These are phyloP conservation scores for Penicillium sp. DNA, from an alignment of 2,329 filamentous ascomycete genomes.

Conservation along the genomic window DNA sequence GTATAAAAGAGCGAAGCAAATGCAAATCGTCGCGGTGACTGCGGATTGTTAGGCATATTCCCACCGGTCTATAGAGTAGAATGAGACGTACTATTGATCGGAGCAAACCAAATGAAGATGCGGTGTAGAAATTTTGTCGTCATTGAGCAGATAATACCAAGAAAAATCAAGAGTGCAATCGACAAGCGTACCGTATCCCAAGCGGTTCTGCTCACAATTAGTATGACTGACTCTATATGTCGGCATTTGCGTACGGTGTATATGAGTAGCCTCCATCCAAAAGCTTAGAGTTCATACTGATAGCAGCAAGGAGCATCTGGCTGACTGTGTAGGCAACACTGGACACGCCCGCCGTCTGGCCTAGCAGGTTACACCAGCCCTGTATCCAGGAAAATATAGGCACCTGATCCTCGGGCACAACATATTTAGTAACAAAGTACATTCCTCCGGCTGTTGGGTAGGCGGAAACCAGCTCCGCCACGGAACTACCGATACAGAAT, in stretches of 20 bases:
- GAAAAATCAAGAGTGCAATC: constrained; percentile 59
- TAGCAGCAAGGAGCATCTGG: constrained; percentile 67
- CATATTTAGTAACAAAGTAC: constrained; percentile 71
- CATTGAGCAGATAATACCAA: constrained; percentile 66
- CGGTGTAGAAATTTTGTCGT: constrained; percentile 64
- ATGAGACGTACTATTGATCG: constrained; percentile 60
- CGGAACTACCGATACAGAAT: constrained; percentile 67
- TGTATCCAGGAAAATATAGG: constrained; percentile 69
- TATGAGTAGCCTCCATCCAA: constrained; percentile 58
- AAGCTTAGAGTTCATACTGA: constrained; percentile 64
- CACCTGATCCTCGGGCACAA: constrained; percentile 65
- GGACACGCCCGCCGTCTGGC: constrained; percentile 67
- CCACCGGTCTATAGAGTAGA: no score
- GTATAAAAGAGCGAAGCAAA: constrained; percentile 63
- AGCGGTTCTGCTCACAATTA: constrained; percentile 52
- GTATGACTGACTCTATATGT: neutral
- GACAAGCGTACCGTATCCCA: constrained; percentile 64
- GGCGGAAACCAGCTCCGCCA: constrained; percentile 69
- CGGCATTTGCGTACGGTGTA: constrained; percentile 56
- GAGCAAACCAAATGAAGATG: constrained; percentile 68
- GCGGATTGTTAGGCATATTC: neutral
- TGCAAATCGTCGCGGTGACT: constrained; percentile 64
- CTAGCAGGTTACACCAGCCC: constrained; percentile 70
- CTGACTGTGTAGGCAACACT: constrained; percentile 67
- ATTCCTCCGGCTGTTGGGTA: constrained; percentile 71